phyloP scores from a whole-genome alignment of 2,329 filamentous ascomycete genomes.

The Drechslerella dactyloides region DNA sequence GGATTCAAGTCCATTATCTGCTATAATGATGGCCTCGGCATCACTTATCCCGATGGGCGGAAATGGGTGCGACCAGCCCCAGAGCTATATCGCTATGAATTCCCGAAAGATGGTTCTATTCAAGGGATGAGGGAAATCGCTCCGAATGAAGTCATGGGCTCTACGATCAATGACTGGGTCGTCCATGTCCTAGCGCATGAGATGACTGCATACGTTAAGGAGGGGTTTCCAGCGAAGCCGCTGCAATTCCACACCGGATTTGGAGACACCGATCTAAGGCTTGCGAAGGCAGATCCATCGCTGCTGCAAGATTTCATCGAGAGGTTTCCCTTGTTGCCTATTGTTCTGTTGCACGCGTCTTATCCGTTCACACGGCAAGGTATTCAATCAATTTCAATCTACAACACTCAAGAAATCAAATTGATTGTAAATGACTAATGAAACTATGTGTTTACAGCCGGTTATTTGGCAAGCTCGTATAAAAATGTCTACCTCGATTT shows the following conservation, averaged over 20 bases:
- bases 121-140: too few relatives aligned
- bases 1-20: constrained; percentile 85
- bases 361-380: constrained; percentile 79
- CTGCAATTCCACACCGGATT: constrained; percentile 84
- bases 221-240: constrained; percentile 67
- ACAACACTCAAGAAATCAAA: too few relatives aligned
- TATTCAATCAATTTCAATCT: too few relatives aligned
- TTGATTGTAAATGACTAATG: too few relatives aligned
- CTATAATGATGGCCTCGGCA: constrained; percentile 75
- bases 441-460: constrained; percentile 60
- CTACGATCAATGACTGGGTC: constrained; percentile 38
- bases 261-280: constrained; percentile 77
- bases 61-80: neutral
- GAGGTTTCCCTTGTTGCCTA: constrained; percentile 71
- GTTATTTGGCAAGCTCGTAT: constrained; percentile 78
- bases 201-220: constrained; percentile 60
- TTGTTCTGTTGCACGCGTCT: constrained; percentile 78
- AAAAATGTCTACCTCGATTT: constrained; percentile 82
- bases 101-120: too few relatives aligned
- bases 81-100: neutral
- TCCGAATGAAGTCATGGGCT: constrained; percentile 49
- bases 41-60: constrained; percentile 59
- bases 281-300: constrained; percentile 74
- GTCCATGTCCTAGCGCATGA: constrained; percentile 53
- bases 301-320: constrained; percentile 76